Base-by-base conservation (phyloP, 1,284 basidiomycete species). In the Neotropicomus parvogracilis region DNA sequence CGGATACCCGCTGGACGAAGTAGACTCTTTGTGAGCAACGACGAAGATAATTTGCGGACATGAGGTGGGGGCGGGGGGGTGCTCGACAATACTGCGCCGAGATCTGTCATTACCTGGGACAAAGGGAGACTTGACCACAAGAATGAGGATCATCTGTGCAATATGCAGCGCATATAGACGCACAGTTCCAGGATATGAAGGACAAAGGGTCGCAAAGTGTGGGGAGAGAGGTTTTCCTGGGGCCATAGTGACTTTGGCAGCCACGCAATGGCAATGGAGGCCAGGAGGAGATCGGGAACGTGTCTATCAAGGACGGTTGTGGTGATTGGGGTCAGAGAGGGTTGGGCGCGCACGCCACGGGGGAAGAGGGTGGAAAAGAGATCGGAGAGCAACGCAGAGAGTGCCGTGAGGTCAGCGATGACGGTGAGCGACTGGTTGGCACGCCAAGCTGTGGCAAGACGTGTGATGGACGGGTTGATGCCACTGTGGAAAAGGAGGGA, bases 401-500 rank as follows among this genome's bases (percentile, higher is more conserved):
- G 69, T 0, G 64, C 58, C 1, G 55, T 52, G 54, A 74, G 77
- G 48, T 80, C 70, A 43, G 73, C 67, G 4, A 67, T 16, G 32
- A 31, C 34, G 28, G 4, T 17, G 19, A 24, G 31, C 3, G 37
- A 28, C 5, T 14, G 29, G 17, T 63, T 69, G 39, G 59, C 64
- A 6, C 75, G 72, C 69, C 77, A 79, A 6, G 71, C 65, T 31
- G 70, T 63, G 8, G 68, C 58, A 14, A 80, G 63, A 46, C 69
- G 70, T 11, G 60, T 55, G 26, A 84, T 70, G 8, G 83, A 59
- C 6, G 77, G 77, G 16, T 81, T 75, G 4, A 79, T 62, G 6
- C 79, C 81, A 87, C 87, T 88, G 54, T 79, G 82, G 60, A 89
- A 85, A 17, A 76, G 64, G 46, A 90, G 74, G 12, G 83, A 79